Evolutionary conservation across 352 stramenopile species (phyloP).

Genomic region (Globisporangium spinosum): DNA sequence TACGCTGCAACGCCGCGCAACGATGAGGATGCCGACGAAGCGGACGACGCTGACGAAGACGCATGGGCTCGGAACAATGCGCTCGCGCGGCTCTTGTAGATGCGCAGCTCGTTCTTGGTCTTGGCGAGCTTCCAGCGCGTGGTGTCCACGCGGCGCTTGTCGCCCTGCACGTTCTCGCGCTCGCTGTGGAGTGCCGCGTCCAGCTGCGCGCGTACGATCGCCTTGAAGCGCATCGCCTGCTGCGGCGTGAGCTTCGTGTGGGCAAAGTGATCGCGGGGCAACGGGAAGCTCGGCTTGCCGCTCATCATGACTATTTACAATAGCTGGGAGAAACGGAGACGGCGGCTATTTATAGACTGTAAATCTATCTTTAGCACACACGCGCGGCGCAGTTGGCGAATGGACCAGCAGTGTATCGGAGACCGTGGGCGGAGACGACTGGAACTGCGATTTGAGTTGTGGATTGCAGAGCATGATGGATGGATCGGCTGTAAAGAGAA

Average conservation of each 20-base stretch:
- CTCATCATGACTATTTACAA: neutral
- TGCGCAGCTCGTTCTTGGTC: slow-evolving; percentile 33
- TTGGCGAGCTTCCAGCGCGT: slow-evolving; percentile 44
- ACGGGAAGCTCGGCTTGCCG: slow-evolving; percentile 16
- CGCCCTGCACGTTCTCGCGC: slow-evolving; percentile 20
- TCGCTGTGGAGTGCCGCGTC: slow-evolving; percentile 27
- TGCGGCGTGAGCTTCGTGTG: slow-evolving; percentile 20
- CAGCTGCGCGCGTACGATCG: slow-evolving; percentile 17
- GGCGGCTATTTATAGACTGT: no score
- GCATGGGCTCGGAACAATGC: slow-evolving; percentile 15
- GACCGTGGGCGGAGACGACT: no score
- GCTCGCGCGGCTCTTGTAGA: slow-evolving; percentile 28
- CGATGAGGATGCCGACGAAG: neutral
- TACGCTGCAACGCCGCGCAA: neutral
- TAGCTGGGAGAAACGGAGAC: neutral
- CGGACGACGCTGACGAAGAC: slow-evolving; percentile 35
- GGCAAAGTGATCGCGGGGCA: slow-evolving; percentile 28
- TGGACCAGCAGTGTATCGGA: no score
- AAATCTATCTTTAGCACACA: no score
- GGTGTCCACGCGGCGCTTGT: slow-evolving; percentile 28
- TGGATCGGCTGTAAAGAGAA: no score
- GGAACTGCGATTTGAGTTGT: no score
- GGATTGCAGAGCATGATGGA: no score
- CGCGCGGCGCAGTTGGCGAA: no score
- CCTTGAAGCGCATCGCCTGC: slow-evolving; percentile 28